These are phyloP conservation scores for Anastatica hierochuntica DNA, from an alignment of 345 rosid genomes.

Conservation along the genomic window DNA sequence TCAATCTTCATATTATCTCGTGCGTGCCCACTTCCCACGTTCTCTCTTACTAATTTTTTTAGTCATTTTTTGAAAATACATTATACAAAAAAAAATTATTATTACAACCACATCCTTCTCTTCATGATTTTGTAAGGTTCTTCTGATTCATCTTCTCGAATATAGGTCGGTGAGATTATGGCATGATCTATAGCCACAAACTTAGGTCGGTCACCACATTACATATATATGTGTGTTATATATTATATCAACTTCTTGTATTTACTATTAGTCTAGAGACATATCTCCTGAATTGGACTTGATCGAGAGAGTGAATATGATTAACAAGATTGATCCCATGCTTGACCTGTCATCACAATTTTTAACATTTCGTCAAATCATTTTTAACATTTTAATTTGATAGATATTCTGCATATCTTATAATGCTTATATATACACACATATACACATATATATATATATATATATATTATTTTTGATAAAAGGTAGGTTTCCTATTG, in stretches of 20 bases:
- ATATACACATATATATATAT: no score
- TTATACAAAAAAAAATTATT: not conserved
- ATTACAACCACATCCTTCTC: constrained; percentile 6
- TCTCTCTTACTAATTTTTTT: constrained; percentile 8
- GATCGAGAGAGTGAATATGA: constrained; percentile 75
- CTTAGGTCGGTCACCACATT: not conserved
- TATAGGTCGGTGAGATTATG: constrained; percentile 8
- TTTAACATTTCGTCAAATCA: not conserved
- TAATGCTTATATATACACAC: no score
- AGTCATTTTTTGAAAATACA: not conserved
- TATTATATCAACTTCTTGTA: not conserved
- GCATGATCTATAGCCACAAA: constrained; percentile 7
- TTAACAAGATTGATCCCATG: constrained; percentile 83
- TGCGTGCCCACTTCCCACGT: constrained; percentile 22
- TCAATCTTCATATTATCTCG: constrained; percentile 29
- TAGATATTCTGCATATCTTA: no score
- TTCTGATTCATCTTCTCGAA: constrained; percentile 19
- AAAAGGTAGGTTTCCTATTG: no score
- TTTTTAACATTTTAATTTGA: no score
- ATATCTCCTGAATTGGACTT: constrained; percentile 29
- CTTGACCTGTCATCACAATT: constrained; percentile 56
- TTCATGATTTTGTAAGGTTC: no score
- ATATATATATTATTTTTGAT: no score
- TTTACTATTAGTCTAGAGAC: constrained; percentile 28
- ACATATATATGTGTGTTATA: no score